Base-by-base conservation (phyloP, 495 filamentous ascomycete species). In the Friedmanniomyces endolithicus region DNA sequence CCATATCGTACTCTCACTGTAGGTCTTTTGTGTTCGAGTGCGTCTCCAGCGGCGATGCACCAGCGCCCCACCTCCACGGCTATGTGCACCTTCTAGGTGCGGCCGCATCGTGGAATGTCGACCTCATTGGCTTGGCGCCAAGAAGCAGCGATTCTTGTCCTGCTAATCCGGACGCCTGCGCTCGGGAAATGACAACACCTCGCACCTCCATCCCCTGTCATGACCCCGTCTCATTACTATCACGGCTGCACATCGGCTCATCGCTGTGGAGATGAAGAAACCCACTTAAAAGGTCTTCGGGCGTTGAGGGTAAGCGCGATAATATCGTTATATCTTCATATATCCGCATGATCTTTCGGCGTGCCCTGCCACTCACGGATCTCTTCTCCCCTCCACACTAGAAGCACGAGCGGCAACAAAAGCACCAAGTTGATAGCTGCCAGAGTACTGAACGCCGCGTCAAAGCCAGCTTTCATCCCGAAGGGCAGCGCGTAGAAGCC, bases 401-500 rank as follows among this genome's bases (percentile, higher is more conserved):
- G 35, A 11, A 57, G 11, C 12, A 62, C 17, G 22, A 64, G 51
- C 14, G 63, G 60, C n/a, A 60, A 20, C 23, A 56, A 48, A 0
- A 58, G 34, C 9, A 56, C 45, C 23, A 62, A 51, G 44, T 63
- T 64, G 46, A 62, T 61, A 14, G 54, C 55, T 19, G 57, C 63
- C 33, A 63, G 52, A 4, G 48, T 50, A 19, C 54, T 56, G 44
- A 60, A 65, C 9, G 61, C 50, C 12, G 56, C 53, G 27, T 64
- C 61, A 39, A 53, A 65, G 8, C 63, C 63, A 9, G 25, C 48
- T 12, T 44, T 52, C 39, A 58, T 39, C 14, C 63, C 50, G 44
- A 63, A 61, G 0, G 57, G 61, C 44, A 63, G 23, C 14, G 60
- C 60, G 25, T 63, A 65, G 37, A 65, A 65, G 12, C 60, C 60